Conservation (phyloP, 2,329 filamentous ascomycete species). For the Penicillium sp. region DNA sequence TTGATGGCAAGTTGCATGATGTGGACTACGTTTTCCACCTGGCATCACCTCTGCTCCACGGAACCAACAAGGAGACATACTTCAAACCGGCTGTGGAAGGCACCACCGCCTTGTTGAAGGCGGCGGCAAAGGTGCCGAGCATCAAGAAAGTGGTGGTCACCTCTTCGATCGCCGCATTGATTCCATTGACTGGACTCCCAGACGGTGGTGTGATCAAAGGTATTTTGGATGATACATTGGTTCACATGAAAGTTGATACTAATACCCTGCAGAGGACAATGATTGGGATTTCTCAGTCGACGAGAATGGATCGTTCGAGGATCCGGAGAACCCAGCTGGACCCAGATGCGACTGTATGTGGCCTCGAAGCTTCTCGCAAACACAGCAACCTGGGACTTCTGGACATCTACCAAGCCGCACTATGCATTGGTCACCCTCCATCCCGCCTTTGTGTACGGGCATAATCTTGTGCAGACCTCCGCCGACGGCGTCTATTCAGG, state of each 20-base stretch:
- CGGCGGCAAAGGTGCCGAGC: constrained; percentile 16
- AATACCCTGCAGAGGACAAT: constrained; percentile 20
- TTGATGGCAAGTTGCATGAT: constrained; percentile 19
- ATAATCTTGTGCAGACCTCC: constrained; percentile 22
- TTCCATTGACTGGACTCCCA: constrained; percentile 20
- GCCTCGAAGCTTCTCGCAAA: constrained; percentile 30
- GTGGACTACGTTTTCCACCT: constrained; percentile 29
- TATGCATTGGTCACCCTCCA: constrained; percentile 26
- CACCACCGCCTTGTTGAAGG: constrained; percentile 19
- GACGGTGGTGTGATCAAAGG: constrained; percentile 22
- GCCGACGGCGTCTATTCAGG: constrained; percentile 10
- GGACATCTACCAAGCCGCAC: constrained; percentile 14
- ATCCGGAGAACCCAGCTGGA: constrained; percentile 7
- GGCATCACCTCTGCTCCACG: constrained; percentile 24
- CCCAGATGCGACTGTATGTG: constrained; percentile 22
- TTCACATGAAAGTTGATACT: not conserved
- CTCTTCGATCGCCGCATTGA: constrained; percentile 21
- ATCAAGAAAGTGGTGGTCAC: constrained; percentile 29
- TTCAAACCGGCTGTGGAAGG: constrained; percentile 27
- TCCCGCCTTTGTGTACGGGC: constrained; percentile 25
- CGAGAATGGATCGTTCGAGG: constrained; percentile 14
- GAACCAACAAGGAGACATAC: constrained; percentile 18
- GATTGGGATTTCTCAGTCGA: constrained; percentile 24
- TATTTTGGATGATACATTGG: not conserved
- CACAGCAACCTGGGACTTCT: constrained; percentile 23